Base-by-base conservation (phyloP, 2,329 filamentous ascomycete species). In the Aspergillus sp. region DNA sequence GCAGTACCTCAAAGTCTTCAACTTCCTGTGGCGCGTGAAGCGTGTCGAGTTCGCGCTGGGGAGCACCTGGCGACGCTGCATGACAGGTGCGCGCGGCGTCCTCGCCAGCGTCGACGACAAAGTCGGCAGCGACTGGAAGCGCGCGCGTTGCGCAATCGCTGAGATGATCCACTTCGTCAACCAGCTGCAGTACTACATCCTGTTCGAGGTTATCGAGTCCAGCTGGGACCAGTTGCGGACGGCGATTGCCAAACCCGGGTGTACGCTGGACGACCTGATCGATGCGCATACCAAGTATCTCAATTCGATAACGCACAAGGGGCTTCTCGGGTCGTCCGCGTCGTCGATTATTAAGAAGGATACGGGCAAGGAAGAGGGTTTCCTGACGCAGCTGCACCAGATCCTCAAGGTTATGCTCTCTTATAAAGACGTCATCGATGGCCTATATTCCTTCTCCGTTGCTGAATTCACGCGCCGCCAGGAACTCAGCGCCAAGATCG, bases 91-190 rank as follows among this genome's bases (percentile, higher is more conserved):
- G 3, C 80, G 93, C 50, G 89, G 91, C n/a, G 89, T 97, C 0
- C 78, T 98, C 5, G 84, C 86, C 51, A 85, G 80, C 30, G 79
- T 86, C 3, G 83, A 88, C 43, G 81, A 85, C 56, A 79, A 80
- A 50, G 81, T 94, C 27, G 79, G 79, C 29, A 74, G 82, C 49
- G 86, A 91, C 44, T 98, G 93, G 93, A 96, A 95, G 64, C 82
- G 79, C 9, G 94, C 90, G 4, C 79, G 91, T 48, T 93, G 90
- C 48, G 83, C 84, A 12, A 82, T 97, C 34, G 90, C 91, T 8
- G 94, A 98, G 68, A 98, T 98, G 93, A 88, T 97, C 10, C 94
- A 98, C 66, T 97, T 98, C 62, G 84, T 97, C 60, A 88, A 88
- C 53, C 93, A 98, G 68, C 77, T 98, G 9, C 93, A 98, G 67